These are phyloP conservation scores for Paraphoma sp. DNA, from an alignment of 2,329 filamentous ascomycete genomes.

Conservation along the genomic window DNA sequence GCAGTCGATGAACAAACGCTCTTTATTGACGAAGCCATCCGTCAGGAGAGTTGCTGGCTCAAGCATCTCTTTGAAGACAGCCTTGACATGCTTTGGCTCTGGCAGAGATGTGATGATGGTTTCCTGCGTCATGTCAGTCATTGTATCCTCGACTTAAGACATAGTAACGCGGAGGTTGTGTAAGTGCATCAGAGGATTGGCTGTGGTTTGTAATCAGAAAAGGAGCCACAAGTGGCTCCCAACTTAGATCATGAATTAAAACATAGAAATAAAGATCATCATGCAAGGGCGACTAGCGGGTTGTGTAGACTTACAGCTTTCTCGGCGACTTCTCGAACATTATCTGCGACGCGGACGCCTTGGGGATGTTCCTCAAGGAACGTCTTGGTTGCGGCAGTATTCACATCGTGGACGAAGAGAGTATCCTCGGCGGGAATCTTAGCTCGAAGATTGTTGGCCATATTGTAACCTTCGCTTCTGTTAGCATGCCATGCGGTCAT, in stretches of 20 bases:
- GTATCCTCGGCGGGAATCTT: conserved; percentile 70
- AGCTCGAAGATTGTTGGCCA: conserved; percentile 73
- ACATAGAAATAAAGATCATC: conserved; percentile 55
- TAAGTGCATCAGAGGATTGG: conserved; percentile 72
- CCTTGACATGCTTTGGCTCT: conserved; percentile 84
- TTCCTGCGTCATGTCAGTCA: conserved; percentile 63
- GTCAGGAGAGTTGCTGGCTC: conserved; percentile 61
- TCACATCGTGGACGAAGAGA: conserved; percentile 71
- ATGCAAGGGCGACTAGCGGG: conserved; percentile 35
- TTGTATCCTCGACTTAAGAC: conserved; percentile 6
- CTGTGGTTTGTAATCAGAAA: conserved; percentile 71
- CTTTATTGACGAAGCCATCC: conserved; percentile 56
- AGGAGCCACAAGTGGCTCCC: conserved; percentile 64
- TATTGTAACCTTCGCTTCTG: conserved; percentile 65
- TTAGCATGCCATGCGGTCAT: conserved; percentile 28
- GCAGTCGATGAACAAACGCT: conserved; percentile 90
- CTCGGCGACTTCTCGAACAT: conserved; percentile 68
- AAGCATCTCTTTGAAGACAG: conserved; percentile 80
- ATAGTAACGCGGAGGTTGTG: conserved; percentile 9
- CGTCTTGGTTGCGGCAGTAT: conserved; percentile 60
- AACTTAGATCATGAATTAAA: conserved; percentile 77
- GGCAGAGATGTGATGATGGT: conserved; percentile 88
- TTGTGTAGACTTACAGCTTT: conserved; percentile 63
- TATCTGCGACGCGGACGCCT: conserved; percentile 63
- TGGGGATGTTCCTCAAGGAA: conserved; percentile 64